A percentile compares a stretch with the other conserved stretches of the same genome.
These are phyloP conservation scores for Phytophthora parvispora DNA, from an alignment of 352 stramenopile species.

Conservation along the genomic window DNA sequence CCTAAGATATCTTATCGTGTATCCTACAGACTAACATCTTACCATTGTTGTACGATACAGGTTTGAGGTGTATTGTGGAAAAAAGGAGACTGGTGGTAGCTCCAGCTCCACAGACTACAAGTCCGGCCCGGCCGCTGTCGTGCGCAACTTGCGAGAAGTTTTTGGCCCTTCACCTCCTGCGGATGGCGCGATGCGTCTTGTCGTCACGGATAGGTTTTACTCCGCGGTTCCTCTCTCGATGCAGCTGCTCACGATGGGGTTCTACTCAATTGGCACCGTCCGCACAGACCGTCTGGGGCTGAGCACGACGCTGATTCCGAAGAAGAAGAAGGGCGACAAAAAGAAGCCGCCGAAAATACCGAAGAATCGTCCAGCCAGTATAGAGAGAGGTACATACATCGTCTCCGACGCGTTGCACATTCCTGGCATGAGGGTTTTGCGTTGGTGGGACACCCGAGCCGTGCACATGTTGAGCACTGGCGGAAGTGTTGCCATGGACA, in stretches of 20 bases:
- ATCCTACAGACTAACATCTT: background rate
- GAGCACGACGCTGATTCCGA: background rate
- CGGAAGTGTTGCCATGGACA: background rate
- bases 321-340: background rate
- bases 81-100: background rate
- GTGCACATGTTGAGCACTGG: background rate
- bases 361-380: background rate
- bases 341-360: background rate
- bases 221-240: background rate
- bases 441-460: background rate
- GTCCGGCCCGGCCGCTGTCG: background rate
- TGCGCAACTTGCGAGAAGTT: background rate
- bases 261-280: background rate
- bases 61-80: background rate
- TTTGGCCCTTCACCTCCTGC: background rate
- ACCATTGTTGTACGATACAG: background rate
- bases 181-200: background rate
- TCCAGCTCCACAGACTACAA: background rate
- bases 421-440: background rate
- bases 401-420: background rate
- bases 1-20: background rate
- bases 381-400: background rate
- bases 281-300: background rate
- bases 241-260: background rate
- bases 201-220: background rate